Evolutionary conservation across 2,329 filamentous ascomycete genomes (phyloP), one percentile per base, ranked within the genome.

Genomic region (Ceratocystis eucalypticola): DNA sequence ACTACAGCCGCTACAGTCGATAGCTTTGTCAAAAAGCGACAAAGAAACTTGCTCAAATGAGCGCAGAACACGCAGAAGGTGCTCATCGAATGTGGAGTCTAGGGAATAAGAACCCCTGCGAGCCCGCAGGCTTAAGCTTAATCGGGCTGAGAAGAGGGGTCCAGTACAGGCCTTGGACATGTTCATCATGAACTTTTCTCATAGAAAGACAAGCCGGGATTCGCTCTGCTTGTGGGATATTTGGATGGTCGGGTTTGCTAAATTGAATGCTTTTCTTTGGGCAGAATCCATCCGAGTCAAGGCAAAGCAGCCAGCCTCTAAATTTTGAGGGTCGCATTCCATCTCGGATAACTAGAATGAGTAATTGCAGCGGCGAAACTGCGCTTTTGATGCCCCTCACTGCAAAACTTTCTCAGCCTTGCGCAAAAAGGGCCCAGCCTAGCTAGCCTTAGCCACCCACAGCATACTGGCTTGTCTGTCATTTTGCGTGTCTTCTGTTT

Each of bases 21-120:
- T 45, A 15, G 41, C 4, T 63, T 33, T 63, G 41, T 62, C 28
- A 22, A 30, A 46, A 45, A 22, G 20, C n/a, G 17, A 28, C 3
- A 33, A 22, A 25, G 41, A 44, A 64, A 64, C 62, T 45, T 64
- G 62, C 62, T 64, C 62, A 64, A 64, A 55, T 33, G 37, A 55
- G 45, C 62, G 46, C 62, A 64, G 28, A 25, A 30, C 37, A 41
- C 37, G 37, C 37, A 41, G 37, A 12, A 15, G 37, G 3, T 57
- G 33, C 25, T 33, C 62, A 64, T 64, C 44, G 22, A 30, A 33
- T 46, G 25, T 63, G 61, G 61, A 30, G 61, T 33, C 15, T 7
- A 59, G 28, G 55, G 55, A n/a, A 37, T n/a, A 33, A 7, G n/a
- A 25, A 5, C 15, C 55, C 55, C 55, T 59, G 15, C 30, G 15